Evolutionary conservation across 179 eudicot species (phyloP), one percentile per base, ranked within the genome.

Genomic region (Carnegiea gigantea): DNA sequence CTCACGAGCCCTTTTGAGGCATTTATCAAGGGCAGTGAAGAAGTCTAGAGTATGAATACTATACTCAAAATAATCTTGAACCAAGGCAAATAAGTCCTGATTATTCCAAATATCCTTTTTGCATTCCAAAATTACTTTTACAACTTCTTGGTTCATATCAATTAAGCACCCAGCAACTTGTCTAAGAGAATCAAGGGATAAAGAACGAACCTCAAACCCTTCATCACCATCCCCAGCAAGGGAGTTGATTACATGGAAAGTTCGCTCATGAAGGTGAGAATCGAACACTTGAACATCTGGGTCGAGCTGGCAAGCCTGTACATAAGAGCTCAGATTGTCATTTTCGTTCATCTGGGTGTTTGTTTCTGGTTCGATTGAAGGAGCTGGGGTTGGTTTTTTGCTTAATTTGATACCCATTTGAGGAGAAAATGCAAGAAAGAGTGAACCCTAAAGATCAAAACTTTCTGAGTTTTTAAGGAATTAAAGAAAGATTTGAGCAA

Each of bases 111-210:
- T 80, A 78, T 90, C 93, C 33, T 83, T 77, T 43, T 88, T 87
- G 40, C 82, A 85, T 12, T 88, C 85, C 17, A 90, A 74, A 18
- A 90, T 85, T 3, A 90, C 83, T 7, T 79, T 80, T 28, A 89
- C 90, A 49, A 90, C 93, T 82, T 85, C 90, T 59, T 90, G 89
- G 28, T 90, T 89, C 90, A 85, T 90, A 12, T 89, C 93, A 44
- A 90, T 87, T 26, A 90, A 74, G 57, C 86, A 83, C 15, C 82
- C 86, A 62, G 89, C 84, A 28, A 88, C 88, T 62, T 85, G 86
- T 60, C 86, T 80, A 38, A 86, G 81, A 40, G 91, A 90, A 48
- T 90, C 93, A 28, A 90, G 87, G 46, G 93, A 90, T 1, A 90
- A 74, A 40, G 90, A 79, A 44, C 79, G 87, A 73, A 85, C 88